Base-by-base conservation (phyloP, 352 stramenopile species). In the Globisporangium ultimum region DNA sequence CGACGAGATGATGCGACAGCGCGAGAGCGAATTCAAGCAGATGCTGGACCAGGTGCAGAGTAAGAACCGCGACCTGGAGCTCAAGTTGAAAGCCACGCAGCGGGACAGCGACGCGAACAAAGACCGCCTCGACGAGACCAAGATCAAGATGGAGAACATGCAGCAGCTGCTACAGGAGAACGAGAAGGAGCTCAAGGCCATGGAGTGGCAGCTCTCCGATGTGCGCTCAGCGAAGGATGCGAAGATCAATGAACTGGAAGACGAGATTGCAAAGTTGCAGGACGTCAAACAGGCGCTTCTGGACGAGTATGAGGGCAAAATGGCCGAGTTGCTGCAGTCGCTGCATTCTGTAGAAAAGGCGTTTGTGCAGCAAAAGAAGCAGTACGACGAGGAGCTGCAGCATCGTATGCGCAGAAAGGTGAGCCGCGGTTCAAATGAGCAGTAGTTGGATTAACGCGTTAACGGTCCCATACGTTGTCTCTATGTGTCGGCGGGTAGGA, bases 251-350 rank as follows among this genome's bases (percentile, higher is more conserved):
- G 76, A 89, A n/a, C 56, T 96, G 1, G 85, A 94, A 53, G 51
- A 52, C 14, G 78, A 91, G 48, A 70, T 81, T 18, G 48, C 56
- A 0, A 74, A 76, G 42, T 48, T 94, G 5, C 76, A 89, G 48
- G 71, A 90, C 7, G 68, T 88, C 0, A 94, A 94, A 56, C 84
- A 94, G 48, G 67, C 76, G 28, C 60, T 96, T 20, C 55, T 94
- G 48, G 84, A 93, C 58, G 84, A 96, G 65, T 92, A 94, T 58
- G 87, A 96, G 60, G 69, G 57, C 12, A 94, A 94, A 59, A 93
- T 94, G 81, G 82, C 80, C 9, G 87, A 96, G 59, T 53, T 93
- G 14, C 46, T 93, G 53, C 79, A 91, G 60, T 89, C 78, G 48
- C 64, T 96, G 36, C 82, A 93, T 50, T 77, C 81, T 4, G 82